phyloP scores from a whole-genome alignment of 805 yeast genomes.

The Ogataea parapolymorpha region DNA sequence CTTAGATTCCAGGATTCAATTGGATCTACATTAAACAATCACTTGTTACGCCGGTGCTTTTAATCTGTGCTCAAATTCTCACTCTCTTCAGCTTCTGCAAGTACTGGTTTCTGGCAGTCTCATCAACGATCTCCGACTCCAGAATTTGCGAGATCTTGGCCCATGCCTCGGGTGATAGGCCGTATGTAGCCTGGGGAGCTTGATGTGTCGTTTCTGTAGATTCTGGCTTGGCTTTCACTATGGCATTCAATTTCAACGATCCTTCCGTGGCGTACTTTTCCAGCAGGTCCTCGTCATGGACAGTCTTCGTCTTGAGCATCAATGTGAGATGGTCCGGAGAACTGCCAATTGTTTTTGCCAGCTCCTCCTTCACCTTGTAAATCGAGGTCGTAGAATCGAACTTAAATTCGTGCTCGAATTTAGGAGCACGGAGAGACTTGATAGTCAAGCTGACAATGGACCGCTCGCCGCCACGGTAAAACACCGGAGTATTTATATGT shows the following conservation, averaged over 20 bases:
- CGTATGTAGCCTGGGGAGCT: not conserved
- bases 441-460: conserved; percentile 35
- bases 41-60: too few species aligned
- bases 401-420: conserved; percentile 39
- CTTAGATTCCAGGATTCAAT: too few species aligned
- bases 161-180: conserved; percentile 33
- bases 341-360: conserved; percentile 30
- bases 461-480: conserved; percentile 30
- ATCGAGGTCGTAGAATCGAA: conserved; percentile 25
- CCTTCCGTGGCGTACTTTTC: conserved; percentile 19
- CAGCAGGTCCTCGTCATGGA: conserved; percentile 41
- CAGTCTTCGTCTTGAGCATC: conserved; percentile 49
- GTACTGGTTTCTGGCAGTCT: conserved; percentile 11
- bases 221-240: conserved; percentile 25
- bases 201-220: conserved; percentile 1
- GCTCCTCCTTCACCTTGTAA: conserved; percentile 37
- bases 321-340: conserved; percentile 40
- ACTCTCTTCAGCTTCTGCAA: conserved; percentile 20
- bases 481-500: conserved; percentile 27
- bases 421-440: conserved; percentile 73
- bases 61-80: not conserved
- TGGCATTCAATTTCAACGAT: conserved; percentile 33
- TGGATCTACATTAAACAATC: too few species aligned
- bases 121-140: conserved; percentile 30
- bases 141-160: conserved; percentile 32